A percentile compares a stretch with the other conserved stretches of the same genome.
Conservation (phyloP, 345 rosid genomes). For the Excoecaria cochinchinensis region DNA sequence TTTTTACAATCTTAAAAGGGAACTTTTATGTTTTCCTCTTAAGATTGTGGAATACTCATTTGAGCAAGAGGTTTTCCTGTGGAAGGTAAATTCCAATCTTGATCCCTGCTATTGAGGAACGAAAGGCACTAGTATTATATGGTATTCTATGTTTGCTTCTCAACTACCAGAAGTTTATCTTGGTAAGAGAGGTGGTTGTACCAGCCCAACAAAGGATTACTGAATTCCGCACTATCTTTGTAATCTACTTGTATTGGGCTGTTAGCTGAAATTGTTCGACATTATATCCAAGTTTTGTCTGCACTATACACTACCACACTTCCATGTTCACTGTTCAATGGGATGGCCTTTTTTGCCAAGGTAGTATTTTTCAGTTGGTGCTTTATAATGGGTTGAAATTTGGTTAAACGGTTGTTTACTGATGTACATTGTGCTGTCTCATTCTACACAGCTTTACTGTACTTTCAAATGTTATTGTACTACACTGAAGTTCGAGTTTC, state of each 20-base stretch:
- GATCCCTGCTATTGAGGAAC: neutral
- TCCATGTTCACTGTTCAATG: neutral
- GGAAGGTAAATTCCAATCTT: conserved; percentile 18
- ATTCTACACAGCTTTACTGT: conserved; percentile 4
- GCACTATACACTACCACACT: neutral
- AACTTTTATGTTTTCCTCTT: neutral
- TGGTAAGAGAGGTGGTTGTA: conserved; percentile 30
- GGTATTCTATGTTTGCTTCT: conserved; percentile 4
- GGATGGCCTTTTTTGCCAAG: neutral
- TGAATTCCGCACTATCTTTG: neutral
- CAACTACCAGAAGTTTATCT: conserved; percentile 20
- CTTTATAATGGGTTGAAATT: neutral
- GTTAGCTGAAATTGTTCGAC: conserved; percentile 6
- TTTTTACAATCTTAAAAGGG: conserved; percentile 3
- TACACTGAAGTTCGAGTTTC: conserved; percentile 5
- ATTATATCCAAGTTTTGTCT: neutral
- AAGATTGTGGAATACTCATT: conserved; percentile 50
- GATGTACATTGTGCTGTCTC: neutral
- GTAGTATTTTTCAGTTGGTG: neutral
- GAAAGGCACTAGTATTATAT: conserved; percentile 8
- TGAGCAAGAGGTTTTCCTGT: conserved; percentile 50
- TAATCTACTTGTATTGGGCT: neutral
- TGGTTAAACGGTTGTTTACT: neutral
- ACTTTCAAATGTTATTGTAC: conserved; percentile 8
- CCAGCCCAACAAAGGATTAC: conserved; percentile 5